Percentiles rank a stretch among this genome's conserved stretches.
Evolutionary conservation across 2,329 filamentous ascomycete species (phyloP).

Genomic region (Parascedosporium putredinis): DNA sequence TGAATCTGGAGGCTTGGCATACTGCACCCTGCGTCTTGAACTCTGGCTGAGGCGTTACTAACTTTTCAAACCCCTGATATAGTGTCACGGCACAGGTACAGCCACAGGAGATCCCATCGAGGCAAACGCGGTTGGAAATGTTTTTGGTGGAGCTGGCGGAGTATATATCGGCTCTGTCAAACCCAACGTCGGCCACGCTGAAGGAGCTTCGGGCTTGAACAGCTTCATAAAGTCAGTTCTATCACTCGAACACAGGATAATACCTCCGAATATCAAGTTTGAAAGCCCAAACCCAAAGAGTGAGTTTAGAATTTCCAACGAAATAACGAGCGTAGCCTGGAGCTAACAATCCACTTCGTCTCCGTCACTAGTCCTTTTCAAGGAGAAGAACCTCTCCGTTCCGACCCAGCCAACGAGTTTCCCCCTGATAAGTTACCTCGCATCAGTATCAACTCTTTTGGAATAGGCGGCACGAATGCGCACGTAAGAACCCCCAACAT

Average conservation of each 20-base stretch:
- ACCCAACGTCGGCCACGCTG: slow-evolving; percentile 27
- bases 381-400: slow-evolving; percentile 15
- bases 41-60: no score
- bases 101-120: slow-evolving; percentile 31
- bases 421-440: slow-evolving; percentile 16
- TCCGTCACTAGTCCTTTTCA: slow-evolving; percentile 15
- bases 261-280: slow-evolving; percentile 24
- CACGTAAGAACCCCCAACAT: slow-evolving; percentile 18
- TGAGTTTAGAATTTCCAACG: neutral
- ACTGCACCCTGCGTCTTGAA: no score
- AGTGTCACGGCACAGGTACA: slow-evolving; percentile 37
- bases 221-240: slow-evolving; percentile 23
- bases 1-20: no score
- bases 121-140: slow-evolving; percentile 20
- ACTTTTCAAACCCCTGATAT: slow-evolving; percentile 10
- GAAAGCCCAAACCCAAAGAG: slow-evolving; percentile 20
- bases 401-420: slow-evolving; percentile 16
- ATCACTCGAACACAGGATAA: slow-evolving; percentile 19
- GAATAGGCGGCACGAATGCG: slow-evolving; percentile 27
- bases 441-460: slow-evolving; percentile 27
- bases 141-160: slow-evolving; percentile 19
- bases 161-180: slow-evolving; percentile 24
- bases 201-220: slow-evolving; percentile 22
- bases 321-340: no score
- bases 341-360: neutral